Percentiles rank a stretch among this genome's conserved stretches.
Evolutionary conservation across 2,329 filamentous ascomycete species (phyloP).

Genomic region (Colletotrichum salicis): DNA sequence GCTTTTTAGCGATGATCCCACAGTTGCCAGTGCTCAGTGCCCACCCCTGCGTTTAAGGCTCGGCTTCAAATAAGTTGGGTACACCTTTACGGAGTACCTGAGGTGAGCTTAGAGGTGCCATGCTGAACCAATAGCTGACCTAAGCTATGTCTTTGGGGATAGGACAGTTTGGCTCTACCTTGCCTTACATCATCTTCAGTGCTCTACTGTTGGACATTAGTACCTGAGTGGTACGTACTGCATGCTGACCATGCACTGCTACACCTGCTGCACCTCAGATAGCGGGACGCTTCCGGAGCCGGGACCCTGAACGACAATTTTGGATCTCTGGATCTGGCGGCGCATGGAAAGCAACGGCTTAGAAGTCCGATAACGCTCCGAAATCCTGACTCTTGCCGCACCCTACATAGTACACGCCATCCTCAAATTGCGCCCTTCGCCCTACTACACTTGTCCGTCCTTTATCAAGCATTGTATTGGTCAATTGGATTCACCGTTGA

Average conservation of each 20-base stretch:
- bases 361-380: constrained; percentile 44
- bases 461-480: constrained; percentile 27
- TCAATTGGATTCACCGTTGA: constrained; percentile 21
- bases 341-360: constrained; percentile 37
- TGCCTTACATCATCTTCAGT: not conserved
- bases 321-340: not conserved
- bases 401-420: constrained; percentile 26
- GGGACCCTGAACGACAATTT: constrained; percentile 31
- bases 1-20: constrained; percentile 32
- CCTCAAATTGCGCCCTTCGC: constrained; percentile 22
- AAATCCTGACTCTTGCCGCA: constrained; percentile 29
- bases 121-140: constrained; percentile 26
- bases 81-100: not conserved
- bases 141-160: constrained; percentile 12
- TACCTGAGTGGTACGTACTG: not conserved
- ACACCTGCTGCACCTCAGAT: constrained; percentile 7
- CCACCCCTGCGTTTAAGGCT: constrained; percentile 24
- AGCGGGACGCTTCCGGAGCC: constrained; percentile 29
- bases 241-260: not conserved
- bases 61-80: constrained; percentile 18
- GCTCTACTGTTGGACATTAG: not conserved
- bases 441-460: not conserved
- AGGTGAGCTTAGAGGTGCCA: constrained; percentile 6
- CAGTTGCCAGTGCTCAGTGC: not conserved
- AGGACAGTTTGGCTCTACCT: not conserved